A percentile compares a stretch with the other conserved stretches of the same genome.
Evolutionary conservation across 2,329 filamentous ascomycete genomes (phyloP).

Genomic region (Rutstroemia sp.): DNA sequence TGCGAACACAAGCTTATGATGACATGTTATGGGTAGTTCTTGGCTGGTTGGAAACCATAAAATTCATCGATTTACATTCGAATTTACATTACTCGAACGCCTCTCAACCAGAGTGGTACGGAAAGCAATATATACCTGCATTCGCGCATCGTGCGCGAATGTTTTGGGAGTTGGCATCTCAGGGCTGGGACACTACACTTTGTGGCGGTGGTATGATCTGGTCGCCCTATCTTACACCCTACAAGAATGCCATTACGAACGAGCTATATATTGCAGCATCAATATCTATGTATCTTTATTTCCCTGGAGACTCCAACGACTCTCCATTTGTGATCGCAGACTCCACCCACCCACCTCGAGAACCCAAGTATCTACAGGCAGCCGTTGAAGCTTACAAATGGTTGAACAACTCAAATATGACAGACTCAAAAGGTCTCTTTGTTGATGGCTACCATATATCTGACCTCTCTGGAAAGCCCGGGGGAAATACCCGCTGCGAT

Average conservation of each 20-base stretch:
- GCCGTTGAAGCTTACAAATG: constrained; percentile 75
- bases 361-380: constrained; percentile 61
- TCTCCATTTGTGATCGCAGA: constrained; percentile 51
- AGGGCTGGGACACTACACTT: constrained; percentile 74
- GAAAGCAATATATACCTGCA: constrained; percentile 62
- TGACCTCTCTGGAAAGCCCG: constrained; percentile 44
- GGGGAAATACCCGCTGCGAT: constrained; percentile 67
- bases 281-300: constrained; percentile 82
- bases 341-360: constrained; percentile 30
- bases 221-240: constrained; percentile 72
- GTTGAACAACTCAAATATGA: constrained; percentile 76
- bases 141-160: constrained; percentile 78
- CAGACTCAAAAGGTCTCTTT: constrained; percentile 65
- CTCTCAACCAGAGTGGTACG: constrained; percentile 55
- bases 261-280: constrained; percentile 82
- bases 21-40: constrained; percentile 95
- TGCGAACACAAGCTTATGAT: constrained; percentile 77
- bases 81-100: constrained; percentile 49
- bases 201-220: constrained; percentile 88
- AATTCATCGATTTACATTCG: constrained; percentile 67
- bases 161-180: constrained; percentile 75
- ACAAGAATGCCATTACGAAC: constrained; percentile 97
- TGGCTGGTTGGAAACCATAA: constrained; percentile 77
- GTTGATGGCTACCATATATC: constrained; percentile 84
- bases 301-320: constrained; percentile 69